Percentiles rank a stretch among this genome's conserved stretches.
These are phyloP conservation scores for Kwoniella pini DNA, from an alignment of 768 basidiomycete genomes.

Conservation along the genomic window DNA sequence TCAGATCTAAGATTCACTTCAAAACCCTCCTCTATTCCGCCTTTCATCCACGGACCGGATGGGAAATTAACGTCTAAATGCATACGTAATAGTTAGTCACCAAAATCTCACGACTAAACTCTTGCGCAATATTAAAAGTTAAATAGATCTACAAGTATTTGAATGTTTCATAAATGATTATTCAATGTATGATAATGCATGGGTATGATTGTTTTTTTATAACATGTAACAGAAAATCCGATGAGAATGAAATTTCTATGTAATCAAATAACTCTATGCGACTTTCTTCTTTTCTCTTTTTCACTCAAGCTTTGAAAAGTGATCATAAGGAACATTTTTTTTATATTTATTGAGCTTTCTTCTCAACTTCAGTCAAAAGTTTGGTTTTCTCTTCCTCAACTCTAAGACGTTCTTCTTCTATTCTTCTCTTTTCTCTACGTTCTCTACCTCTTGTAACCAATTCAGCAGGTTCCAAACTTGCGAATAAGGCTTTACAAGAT, in stretches of 20 bases:
- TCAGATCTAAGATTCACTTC: background rate
- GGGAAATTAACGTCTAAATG: background rate
- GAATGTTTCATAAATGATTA: no score
- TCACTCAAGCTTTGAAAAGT: no score
- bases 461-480: conserved; percentile 77
- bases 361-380: conserved; percentile 27
- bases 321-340: no score
- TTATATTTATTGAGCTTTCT: conserved; percentile 43
- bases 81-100: conserved; percentile 12
- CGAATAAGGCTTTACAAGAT: conserved; percentile 80
- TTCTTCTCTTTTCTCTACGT: conserved; percentile 66
- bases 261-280: no score
- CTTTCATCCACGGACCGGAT: background rate
- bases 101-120: no score
- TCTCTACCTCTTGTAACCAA: conserved; percentile 84
- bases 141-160: no score
- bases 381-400: conserved; percentile 15
- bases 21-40: background rate
- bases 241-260: no score
- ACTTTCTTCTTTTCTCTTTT: no score
- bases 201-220: no score
- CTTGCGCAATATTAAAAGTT: no score
- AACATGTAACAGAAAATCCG: no score
- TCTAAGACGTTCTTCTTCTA: conserved; percentile 56
- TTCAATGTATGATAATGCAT: no score